Percentiles rank a stretch among this genome's conserved stretches.
Evolutionary conservation across 2,329 filamentous ascomycete genomes (phyloP).

Genomic region (Aureobasidium sp.): DNA sequence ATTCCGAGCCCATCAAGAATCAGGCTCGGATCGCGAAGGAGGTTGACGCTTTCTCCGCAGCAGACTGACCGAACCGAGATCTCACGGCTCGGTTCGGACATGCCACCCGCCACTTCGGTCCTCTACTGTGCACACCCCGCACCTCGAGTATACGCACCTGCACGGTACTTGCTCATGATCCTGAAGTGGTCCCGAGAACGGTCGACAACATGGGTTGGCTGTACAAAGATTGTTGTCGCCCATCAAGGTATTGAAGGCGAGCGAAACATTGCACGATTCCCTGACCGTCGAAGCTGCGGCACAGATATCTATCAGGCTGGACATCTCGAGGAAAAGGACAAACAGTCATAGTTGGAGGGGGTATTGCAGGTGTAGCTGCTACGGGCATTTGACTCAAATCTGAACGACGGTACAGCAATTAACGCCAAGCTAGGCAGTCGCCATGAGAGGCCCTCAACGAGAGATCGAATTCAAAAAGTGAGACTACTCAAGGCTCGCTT

Average conservation of each 20-base stretch:
- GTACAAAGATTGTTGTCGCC: not conserved
- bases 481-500: no score
- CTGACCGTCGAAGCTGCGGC: not conserved
- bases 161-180: not conserved
- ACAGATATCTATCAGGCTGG: not conserved
- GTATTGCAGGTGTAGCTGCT: constrained; percentile 22
- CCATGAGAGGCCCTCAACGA: constrained; percentile 23
- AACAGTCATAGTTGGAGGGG: constrained; percentile 24
- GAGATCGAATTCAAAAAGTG: constrained; percentile 16
- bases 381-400: no score
- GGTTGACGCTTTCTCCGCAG: not conserved
- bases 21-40: not conserved
- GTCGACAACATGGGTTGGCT: not conserved
- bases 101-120: no score
- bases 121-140: not conserved
- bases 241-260: not conserved
- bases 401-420: not conserved
- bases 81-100: not conserved
- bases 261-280: no score
- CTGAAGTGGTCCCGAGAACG: not conserved
- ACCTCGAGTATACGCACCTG: not conserved
- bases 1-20: not conserved
- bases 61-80: not conserved
- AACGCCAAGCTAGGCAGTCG: constrained; percentile 24
- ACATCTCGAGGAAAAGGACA: not conserved